A percentile compares a stretch with the other conserved stretches of the same genome.
These are phyloP conservation scores for Wickerhamomyces kurtzmanii DNA, from an alignment of 805 yeast genomes.

Conservation along the genomic window DNA sequence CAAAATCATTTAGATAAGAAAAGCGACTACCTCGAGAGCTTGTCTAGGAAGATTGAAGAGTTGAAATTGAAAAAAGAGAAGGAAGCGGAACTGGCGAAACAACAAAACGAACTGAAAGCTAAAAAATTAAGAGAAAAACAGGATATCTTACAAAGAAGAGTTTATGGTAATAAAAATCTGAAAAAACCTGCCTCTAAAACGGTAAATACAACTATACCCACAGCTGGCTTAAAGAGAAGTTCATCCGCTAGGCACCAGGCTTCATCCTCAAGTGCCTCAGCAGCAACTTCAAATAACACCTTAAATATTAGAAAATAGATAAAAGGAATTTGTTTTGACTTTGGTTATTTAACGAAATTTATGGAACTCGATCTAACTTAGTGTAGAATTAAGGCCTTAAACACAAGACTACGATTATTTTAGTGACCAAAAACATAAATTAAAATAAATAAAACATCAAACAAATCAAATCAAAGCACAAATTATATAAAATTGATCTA, in stretches of 20 bases:
- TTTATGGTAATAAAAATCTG: constrained; percentile 14
- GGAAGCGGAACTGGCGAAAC: constrained; percentile 15
- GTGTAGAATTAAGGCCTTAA: neutral
- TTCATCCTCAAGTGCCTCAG: too few relatives aligned
- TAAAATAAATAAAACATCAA: constrained; percentile 1
- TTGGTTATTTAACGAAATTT: neutral
- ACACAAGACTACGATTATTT: neutral
- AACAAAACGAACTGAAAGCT: constrained; percentile 10
- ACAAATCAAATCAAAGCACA: neutral
- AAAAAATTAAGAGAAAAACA: constrained; percentile 14
- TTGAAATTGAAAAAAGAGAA: constrained; percentile 15
- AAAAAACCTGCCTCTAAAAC: constrained; percentile 1
- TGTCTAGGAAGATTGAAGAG: constrained; percentile 16
- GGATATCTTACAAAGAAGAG: constrained; percentile 17
- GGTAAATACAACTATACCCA: too few relatives aligned
- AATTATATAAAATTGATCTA: too few relatives aligned
- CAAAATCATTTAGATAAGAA: constrained; percentile 13
- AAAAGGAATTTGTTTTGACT: too few relatives aligned
- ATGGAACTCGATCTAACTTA: neutral
- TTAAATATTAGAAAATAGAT: too few relatives aligned
- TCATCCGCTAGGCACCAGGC: too few relatives aligned
- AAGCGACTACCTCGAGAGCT: too few relatives aligned
- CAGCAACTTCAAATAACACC: too few relatives aligned
- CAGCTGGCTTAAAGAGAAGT: too few relatives aligned
- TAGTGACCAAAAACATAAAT: constrained; percentile 2